Evolutionary conservation across 306 rosid genomes (phyloP).

Genomic region (Hippophae rhamnoides): DNA sequence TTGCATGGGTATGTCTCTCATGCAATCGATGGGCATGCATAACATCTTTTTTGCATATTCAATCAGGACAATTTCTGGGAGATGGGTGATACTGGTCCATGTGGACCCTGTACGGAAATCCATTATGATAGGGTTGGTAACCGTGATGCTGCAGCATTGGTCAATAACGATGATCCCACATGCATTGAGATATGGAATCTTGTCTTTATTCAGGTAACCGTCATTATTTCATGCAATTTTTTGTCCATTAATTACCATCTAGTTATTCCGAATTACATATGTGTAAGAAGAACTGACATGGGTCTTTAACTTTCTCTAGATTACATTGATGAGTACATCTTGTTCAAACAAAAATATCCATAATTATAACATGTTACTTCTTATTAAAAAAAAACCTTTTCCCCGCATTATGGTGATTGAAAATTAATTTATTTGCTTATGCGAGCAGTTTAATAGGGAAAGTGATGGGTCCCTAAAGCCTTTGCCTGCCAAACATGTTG

Average conservation of each 20-base stretch:
- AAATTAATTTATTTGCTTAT: neutral
- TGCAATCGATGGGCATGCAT: no score
- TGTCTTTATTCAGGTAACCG: conserved; percentile 80
- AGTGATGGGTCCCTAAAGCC: conserved; percentile 76
- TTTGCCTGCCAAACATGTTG: conserved; percentile 95
- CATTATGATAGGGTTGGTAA: conserved; percentile 91
- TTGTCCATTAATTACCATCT: neutral
- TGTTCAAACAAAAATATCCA: neutral
- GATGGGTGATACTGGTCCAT: conserved; percentile 99
- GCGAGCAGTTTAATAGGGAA: conserved; percentile 74
- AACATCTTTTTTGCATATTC: conserved; percentile 9
- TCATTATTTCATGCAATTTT: neutral
- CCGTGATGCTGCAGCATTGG: conserved; percentile 90
- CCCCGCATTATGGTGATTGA: no score
- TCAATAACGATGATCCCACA: conserved; percentile 87
- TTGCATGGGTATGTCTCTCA: no score
- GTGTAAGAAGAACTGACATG: neutral
- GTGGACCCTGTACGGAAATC: conserved; percentile 97
- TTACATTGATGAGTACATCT: neutral
- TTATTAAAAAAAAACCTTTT: no score
- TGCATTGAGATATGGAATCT: conserved; percentile 98
- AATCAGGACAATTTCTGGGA: conserved; percentile 96
- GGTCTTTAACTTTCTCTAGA: conserved; percentile 8
- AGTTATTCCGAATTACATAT: neutral
- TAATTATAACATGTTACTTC: neutral